Evolutionary conservation across 2,329 filamentous ascomycete genomes (phyloP).

Genomic region (Myriosclerotinia curreyana): DNA sequence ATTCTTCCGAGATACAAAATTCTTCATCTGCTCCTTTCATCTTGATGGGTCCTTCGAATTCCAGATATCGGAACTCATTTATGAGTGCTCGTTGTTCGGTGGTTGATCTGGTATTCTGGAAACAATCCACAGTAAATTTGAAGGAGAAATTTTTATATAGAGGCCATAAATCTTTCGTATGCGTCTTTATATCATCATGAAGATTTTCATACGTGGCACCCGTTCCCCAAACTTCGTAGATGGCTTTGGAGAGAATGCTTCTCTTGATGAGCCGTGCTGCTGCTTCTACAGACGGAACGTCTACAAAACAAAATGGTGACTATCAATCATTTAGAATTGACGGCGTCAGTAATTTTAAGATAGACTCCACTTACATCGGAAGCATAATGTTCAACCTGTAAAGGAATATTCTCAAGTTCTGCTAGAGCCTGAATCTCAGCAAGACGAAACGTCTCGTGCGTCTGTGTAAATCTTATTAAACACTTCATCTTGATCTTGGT

Average conservation of each 20-base stretch:
- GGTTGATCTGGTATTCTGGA: conserved; percentile 66
- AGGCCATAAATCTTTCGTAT: conserved; percentile 63
- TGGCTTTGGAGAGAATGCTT: conserved; percentile 76
- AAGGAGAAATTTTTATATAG: conserved; percentile 66
- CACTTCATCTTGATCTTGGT: conserved; percentile 65
- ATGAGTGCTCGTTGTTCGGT: conserved; percentile 70
- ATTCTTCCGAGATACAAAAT: conserved; percentile 83
- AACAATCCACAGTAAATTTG: conserved; percentile 82
- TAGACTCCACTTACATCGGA: conserved; percentile 57
- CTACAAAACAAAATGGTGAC: conserved; percentile 84
- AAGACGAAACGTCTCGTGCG: conserved; percentile 84
- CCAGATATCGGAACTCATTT: conserved; percentile 75
- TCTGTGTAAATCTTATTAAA: conserved; percentile 84
- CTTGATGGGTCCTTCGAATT: conserved; percentile 72
- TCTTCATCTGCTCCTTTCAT: conserved; percentile 71
- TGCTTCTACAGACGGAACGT: conserved; percentile 60
- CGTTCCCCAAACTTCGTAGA: conserved; percentile 86
- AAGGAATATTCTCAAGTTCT: conserved; percentile 59
- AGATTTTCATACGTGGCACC: conserved; percentile 65
- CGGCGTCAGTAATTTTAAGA: conserved; percentile 26
- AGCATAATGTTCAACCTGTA: conserved; percentile 74
- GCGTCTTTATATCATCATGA: conserved; percentile 59
- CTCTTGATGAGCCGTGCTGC: conserved; percentile 68
- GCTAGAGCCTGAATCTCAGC: conserved; percentile 83
- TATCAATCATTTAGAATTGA: conserved; percentile 41